Conservation (phyloP, 2,329 filamentous ascomycete species). For the Tolypocladium sp. region DNA sequence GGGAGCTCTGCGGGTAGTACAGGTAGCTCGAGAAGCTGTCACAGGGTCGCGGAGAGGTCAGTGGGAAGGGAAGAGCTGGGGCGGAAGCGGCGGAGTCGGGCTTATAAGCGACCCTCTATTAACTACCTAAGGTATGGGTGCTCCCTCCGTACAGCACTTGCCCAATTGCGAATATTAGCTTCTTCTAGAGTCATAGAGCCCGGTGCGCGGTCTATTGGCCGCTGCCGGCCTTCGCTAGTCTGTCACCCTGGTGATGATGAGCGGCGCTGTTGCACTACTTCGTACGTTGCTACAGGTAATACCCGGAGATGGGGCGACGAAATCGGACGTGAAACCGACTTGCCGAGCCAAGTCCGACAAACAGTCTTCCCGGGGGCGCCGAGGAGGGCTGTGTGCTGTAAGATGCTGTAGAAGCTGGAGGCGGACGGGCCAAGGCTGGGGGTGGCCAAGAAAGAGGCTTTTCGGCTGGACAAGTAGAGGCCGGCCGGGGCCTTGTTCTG, state of each 20-base stretch:
- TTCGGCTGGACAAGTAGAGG: background rate
- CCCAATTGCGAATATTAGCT: background rate
- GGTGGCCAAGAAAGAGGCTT: background rate
- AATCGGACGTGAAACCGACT: background rate
- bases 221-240: background rate
- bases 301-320: no score
- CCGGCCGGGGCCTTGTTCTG: background rate
- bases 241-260: background rate
- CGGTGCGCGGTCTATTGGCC: background rate
- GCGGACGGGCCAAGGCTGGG: background rate
- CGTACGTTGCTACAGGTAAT: background rate
- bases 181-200: background rate
- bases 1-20: background rate
- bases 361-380: no score
- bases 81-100: background rate
- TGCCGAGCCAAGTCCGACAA: conserved; percentile 7
- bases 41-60: background rate
- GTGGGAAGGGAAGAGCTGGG: background rate
- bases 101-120: background rate
- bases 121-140: no score
- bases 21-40: background rate
- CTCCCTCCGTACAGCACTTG: background rate
- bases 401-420: no score
- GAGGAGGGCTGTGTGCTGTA: no score
- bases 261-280: background rate